A percentile compares a stretch with the other conserved stretches of the same genome.
Conservation (phyloP, 2,329 filamentous ascomycete genomes). For the Albifimbria verrucaria region DNA sequence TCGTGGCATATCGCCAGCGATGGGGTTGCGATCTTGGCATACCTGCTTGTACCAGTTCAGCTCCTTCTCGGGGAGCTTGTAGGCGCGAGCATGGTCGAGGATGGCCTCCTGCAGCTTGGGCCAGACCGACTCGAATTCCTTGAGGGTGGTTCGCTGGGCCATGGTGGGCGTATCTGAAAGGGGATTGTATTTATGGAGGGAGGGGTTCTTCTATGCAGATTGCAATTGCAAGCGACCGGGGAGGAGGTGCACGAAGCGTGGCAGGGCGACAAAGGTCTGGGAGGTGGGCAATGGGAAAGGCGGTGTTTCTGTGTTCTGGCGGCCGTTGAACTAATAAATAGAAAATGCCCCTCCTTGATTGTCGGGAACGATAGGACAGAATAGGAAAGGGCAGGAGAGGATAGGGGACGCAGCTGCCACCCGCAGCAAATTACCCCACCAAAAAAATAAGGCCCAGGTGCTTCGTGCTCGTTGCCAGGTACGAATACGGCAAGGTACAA, state of each 20-base stretch:
- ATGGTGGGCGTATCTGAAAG: constrained; percentile 33
- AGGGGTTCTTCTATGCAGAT: neutral
- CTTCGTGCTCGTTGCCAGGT: neutral
- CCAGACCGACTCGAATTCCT: constrained; percentile 89
- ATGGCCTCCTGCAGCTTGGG: constrained; percentile 81
- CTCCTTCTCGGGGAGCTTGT: constrained; percentile 78
- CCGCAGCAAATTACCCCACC: neutral
- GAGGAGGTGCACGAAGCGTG: too few species aligned
- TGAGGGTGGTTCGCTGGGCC: constrained; percentile 71
- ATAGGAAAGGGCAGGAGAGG: too few species aligned
- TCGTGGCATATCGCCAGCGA: neutral
- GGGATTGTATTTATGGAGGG: neutral
- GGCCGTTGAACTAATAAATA: neutral
- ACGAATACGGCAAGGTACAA: neutral
- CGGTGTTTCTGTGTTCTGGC: neutral
- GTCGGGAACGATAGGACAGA: neutral
- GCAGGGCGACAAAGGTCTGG: too few species aligned
- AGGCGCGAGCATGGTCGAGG: constrained; percentile 71
- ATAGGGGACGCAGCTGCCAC: too few species aligned
- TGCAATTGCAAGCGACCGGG: neutral
- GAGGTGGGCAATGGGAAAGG: neutral
- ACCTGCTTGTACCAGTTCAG: constrained; percentile 86
- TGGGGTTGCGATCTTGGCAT: constrained; percentile 6
- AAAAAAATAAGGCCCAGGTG: too few species aligned
- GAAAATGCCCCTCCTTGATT: neutral